phyloP scores from a whole-genome alignment of 306 rosid genomes.

The Phaseolus lunatus region DNA sequence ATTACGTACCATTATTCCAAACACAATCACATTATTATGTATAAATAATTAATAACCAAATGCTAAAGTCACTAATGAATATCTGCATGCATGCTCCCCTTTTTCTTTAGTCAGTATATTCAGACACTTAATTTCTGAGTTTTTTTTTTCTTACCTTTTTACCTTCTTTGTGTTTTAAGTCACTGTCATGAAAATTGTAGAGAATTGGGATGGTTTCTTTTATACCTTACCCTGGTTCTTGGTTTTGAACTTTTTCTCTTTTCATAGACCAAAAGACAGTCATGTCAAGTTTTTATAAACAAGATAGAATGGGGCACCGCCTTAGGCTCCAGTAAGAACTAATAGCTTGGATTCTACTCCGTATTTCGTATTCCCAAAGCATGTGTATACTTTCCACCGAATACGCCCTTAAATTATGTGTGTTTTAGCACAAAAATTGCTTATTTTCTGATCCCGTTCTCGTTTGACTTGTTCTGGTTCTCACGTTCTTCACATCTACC shows the following conservation, averaged over 20 bases:
- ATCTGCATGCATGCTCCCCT: not conserved
- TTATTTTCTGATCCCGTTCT: too few species aligned
- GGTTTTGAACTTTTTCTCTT: conserved; percentile 44
- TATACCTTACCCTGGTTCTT: conserved; percentile 42
- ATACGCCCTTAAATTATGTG: not conserved
- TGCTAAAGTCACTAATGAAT: conserved; percentile 26
- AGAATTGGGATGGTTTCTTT: conserved; percentile 9
- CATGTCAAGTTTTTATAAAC: not conserved
- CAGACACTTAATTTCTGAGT: conserved; percentile 12
- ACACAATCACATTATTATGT: not conserved
- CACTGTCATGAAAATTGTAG: conserved; percentile 24
- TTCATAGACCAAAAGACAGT: conserved; percentile 17
- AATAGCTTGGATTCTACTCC: not conserved
- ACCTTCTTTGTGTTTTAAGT: conserved; percentile 12
- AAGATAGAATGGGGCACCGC: not conserved
- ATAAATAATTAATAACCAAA: conserved; percentile 34
- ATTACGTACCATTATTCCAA: conserved; percentile 37
- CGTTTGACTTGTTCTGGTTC: not conserved
- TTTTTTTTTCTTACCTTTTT: not conserved
- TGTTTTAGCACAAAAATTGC: not conserved
- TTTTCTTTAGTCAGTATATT: conserved; percentile 35
- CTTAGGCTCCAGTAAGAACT: conserved; percentile 26
- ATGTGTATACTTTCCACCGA: not conserved
- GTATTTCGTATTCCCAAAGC: not conserved
- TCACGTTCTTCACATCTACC: not conserved